Evolutionary conservation across 306 rosid genomes (phyloP), one percentile per base, ranked within the genome.

Genomic region (Gastrolobium villosum): DNA sequence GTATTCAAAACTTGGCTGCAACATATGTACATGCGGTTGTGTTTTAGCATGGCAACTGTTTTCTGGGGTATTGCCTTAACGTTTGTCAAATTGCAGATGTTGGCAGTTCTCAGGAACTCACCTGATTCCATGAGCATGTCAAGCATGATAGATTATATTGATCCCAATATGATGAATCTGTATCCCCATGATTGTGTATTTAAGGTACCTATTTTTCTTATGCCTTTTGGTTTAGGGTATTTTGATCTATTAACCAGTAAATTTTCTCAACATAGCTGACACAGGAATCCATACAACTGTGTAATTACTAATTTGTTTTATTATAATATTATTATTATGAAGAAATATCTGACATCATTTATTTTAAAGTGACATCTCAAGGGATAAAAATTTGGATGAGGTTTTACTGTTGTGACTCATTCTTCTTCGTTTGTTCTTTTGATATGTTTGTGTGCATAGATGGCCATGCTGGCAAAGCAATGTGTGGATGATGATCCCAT

Each of bases 401-500:
- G 45, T 41, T 75, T 61, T 49, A 69, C 26, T 45, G 10, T 56
- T 35, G 3, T 56, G 76, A 10, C 31, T 34, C 39, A 30, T 26
- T 56, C 50, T 26, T 56, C 50, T 13, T 35, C 31, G 5, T 76
- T 44, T 67, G 50, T 74, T 76, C n/a, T 30, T 14, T 72, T 66
- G 81, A 54, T 62, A 35, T 46, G 26, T 61, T 62, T 50, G 7
- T 70, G 69, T 39, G 14, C 13, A 45, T 72, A 95, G 99, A 61
- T 92, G 97, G 96, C 94, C 66, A 81, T 87, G 86, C 83, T 95
- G 80, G 99, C 90, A 5, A 91, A 91, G 95, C 95, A 91, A 77
- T 95, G 99, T 28, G 98, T 95, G 81, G 99, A 95, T 8, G 96
- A 93, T 2, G 99, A 95, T 82, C 92, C 98, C n/a, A 87, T 91